Percentiles rank a stretch among this genome's conserved stretches.
Conservation (phyloP, 371 early-diverging fungal species). For the Rhizomucor miehei region DNA sequence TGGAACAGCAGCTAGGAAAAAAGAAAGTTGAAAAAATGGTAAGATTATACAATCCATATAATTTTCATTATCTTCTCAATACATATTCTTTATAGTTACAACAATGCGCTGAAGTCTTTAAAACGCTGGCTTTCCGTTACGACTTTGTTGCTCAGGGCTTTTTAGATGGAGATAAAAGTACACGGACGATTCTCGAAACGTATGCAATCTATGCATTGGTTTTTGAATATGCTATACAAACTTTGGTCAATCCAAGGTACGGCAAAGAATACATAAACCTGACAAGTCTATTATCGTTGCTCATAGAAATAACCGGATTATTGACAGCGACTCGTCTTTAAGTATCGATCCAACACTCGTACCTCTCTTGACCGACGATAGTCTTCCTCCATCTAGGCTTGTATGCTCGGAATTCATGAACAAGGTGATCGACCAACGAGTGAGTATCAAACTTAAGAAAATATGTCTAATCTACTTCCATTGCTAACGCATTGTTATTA, state of each 20-base stretch:
- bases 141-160: constrained; percentile 28
- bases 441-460: too few relatives aligned
- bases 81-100: constrained; percentile 3
- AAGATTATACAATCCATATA: too few relatives aligned
- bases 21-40: neutral
- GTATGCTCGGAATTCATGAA: too few relatives aligned
- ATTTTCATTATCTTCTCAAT: neutral
- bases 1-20: neutral
- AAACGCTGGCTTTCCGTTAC: constrained; percentile 29
- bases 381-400: too few relatives aligned
- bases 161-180: constrained; percentile 21
- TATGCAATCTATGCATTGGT: constrained; percentile 29
- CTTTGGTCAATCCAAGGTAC: constrained; percentile 16
- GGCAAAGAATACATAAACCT: constrained; percentile 8
- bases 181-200: constrained; percentile 17
- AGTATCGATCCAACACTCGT: too few relatives aligned
- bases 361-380: too few relatives aligned
- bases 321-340: too few relatives aligned
- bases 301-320: too few relatives aligned
- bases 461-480: too few relatives aligned
- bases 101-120: constrained; percentile 12
- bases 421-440: too few relatives aligned
- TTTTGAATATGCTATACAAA: constrained; percentile 31
- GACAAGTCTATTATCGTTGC: too few relatives aligned
- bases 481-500: too few relatives aligned